These are phyloP conservation scores for Cystoderma amianthinum DNA, from an alignment of 768 basidiomycete species.

Conservation along the genomic window DNA sequence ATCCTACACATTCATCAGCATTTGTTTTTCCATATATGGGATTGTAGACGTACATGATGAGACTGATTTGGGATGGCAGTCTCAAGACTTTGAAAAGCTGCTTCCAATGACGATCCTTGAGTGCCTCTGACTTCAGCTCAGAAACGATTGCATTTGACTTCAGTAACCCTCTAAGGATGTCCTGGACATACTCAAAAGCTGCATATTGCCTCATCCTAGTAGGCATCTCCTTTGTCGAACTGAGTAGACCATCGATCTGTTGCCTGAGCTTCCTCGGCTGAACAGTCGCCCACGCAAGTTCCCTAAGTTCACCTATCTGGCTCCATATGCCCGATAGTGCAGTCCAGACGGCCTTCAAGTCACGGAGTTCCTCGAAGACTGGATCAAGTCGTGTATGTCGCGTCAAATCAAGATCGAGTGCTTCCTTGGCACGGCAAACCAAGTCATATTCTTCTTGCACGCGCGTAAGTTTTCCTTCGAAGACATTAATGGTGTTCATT, in stretches of 20 bases:
- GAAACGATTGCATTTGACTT: slow-evolving; percentile 88
- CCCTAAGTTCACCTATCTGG: slow-evolving; percentile 84
- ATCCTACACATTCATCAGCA: slow-evolving; percentile 44
- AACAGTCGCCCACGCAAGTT: slow-evolving; percentile 85
- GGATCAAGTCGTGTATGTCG: slow-evolving; percentile 90
- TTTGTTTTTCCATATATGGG: not conserved
- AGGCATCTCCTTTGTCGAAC: slow-evolving; percentile 98
- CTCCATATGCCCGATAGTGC: slow-evolving; percentile 96
- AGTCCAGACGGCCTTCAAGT: slow-evolving; percentile 98
- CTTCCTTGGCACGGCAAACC: slow-evolving; percentile 94
- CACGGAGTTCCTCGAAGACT: slow-evolving; percentile 90
- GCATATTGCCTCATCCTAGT: slow-evolving; percentile 98
- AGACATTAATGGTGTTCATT: slow-evolving; percentile 92
- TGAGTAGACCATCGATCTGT: slow-evolving; percentile 84
- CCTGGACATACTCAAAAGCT: slow-evolving; percentile 97
- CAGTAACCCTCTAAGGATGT: slow-evolving; percentile 74
- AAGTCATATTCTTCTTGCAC: slow-evolving; percentile 95
- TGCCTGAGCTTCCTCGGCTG: slow-evolving; percentile 94
- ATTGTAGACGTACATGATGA: slow-evolving; percentile 53
- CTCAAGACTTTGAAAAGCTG: slow-evolving; percentile 88
- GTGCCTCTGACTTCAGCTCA: slow-evolving; percentile 93
- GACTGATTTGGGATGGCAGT: slow-evolving; percentile 66
- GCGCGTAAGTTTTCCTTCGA: slow-evolving; percentile 84
- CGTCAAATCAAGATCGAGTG: slow-evolving; percentile 86
- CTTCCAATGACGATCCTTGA: slow-evolving; percentile 98